phyloP scores from a whole-genome alignment of 2,329 filamentous ascomycete genomes.

The Ciborinia camelliae region DNA sequence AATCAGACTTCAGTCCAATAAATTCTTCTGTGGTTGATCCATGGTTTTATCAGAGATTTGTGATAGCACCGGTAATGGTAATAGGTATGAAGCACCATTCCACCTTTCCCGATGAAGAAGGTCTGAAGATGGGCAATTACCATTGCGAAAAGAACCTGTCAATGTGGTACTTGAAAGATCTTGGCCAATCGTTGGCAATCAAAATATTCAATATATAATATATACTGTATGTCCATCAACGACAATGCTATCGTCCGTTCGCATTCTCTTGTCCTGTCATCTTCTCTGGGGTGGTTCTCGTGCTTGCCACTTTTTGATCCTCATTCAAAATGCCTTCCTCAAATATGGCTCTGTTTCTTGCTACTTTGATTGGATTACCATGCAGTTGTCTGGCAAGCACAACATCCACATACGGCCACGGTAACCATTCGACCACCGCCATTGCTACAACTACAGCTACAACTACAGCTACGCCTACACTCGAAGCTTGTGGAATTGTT shows the following conservation, averaged over 20 bases:
- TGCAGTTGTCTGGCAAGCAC: not conserved
- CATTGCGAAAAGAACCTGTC: not conserved
- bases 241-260: not conserved
- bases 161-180: not conserved
- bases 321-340: conserved; percentile 12
- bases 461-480: conserved; percentile 18
- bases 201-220: not conserved
- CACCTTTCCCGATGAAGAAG: conserved; percentile 1
- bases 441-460: not conserved
- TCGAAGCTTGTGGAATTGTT: conserved; percentile 31
- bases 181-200: not conserved
- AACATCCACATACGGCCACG: not conserved
- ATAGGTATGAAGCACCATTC: too few species aligned
- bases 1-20: not conserved
- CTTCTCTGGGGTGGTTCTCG: not conserved
- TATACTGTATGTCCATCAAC: not conserved
- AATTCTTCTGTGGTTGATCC: not conserved
- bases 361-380: not conserved
- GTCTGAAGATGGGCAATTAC: not conserved
- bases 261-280: not conserved
- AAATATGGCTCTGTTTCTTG: not conserved
- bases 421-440: not conserved
- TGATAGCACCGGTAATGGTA: too few species aligned
- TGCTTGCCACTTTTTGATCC: not conserved
- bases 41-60: conserved; percentile 7